phyloP scores from a whole-genome alignment of 2,329 filamentous ascomycete genomes.

The Ciborinia camelliae region DNA sequence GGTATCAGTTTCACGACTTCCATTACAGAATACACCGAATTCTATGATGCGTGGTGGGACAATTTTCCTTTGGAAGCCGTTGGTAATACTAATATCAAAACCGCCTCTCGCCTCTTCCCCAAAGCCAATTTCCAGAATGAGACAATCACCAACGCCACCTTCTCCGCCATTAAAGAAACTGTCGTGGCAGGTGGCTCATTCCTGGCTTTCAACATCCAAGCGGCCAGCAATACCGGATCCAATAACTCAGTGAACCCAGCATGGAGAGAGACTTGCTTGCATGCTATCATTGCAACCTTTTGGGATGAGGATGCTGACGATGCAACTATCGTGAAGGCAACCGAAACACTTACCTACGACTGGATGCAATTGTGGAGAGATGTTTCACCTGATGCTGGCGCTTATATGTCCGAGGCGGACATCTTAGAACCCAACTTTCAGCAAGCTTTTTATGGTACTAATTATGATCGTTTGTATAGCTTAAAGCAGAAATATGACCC shows the following conservation, averaged over 20 bases:
- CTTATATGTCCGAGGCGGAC: constrained; percentile 24
- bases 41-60: constrained; percentile 36
- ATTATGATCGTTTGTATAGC: constrained; percentile 23
- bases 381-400: constrained; percentile 19
- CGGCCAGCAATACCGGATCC: background rate
- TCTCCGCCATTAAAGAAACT: constrained; percentile 33
- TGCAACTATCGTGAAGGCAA: background rate
- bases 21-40: constrained; percentile 34
- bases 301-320: background rate
- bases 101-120: constrained; percentile 43
- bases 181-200: background rate
- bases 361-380: constrained; percentile 25
- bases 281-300: background rate
- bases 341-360: constrained; percentile 22
- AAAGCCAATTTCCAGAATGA: constrained; percentile 39
- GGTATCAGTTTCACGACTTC: constrained; percentile 26
- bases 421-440: constrained; percentile 24
- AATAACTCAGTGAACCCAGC: constrained; percentile 40
- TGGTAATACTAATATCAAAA: constrained; percentile 35
- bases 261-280: constrained; percentile 21
- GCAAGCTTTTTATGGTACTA: constrained; percentile 42
- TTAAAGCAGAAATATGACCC: constrained; percentile 26
- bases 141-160: constrained; percentile 28
- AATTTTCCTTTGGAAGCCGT: constrained; percentile 42
- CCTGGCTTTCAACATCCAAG: constrained; percentile 12